Evolutionary conservation across 371 early-diverging fungal species (phyloP), one percentile per base, ranked within the genome.

Genomic region (Rhizopus delemar): DNA sequence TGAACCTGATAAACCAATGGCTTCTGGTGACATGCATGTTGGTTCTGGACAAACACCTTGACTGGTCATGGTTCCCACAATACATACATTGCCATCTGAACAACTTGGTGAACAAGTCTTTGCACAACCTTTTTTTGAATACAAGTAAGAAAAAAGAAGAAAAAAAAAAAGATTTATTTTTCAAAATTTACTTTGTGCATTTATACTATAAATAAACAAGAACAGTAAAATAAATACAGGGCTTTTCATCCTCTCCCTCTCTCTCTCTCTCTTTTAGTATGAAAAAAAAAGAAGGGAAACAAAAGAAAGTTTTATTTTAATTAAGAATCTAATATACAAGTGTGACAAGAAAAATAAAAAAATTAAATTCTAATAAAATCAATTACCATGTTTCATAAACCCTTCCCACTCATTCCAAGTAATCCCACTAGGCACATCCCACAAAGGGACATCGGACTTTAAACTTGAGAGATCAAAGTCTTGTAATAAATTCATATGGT

Each of bases 321-420:
- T 55, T 34, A 45, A 55, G 12, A 52, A 56, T 35, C 31, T 28
- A 38, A 35, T 53, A 41, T 8, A 41, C 28, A 36, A 53, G 53
- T 39, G 53, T 39, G 53, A 53, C 41, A 4, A 53, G 2, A 51
- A 51, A 34, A 22, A 34, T 51, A 5, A 35, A 32, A 8, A 28
- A 28, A 8, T 15, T n/a, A 13, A 15, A 8, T 45, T n/a, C 8
- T 16, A 7, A 45, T 11, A 8, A 8, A 45, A 45, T n/a, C 43
- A 43, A 43, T n/a, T 43, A 9, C n/a, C 11, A 0, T 43, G 11
- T 43, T 59, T 66, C 15, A 74, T 41, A 51, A 66, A 69, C 0
- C 60, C 32, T 22, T 69, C 71, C 76, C 76, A 76, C n/a, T 70
- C 73, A 53, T 69, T 63, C 73, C 73, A 76, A 5, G 66, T 64